Evolutionary conservation across 1,284 basidiomycete species (phyloP).

Genomic region (Wolfiporia cocos): DNA sequence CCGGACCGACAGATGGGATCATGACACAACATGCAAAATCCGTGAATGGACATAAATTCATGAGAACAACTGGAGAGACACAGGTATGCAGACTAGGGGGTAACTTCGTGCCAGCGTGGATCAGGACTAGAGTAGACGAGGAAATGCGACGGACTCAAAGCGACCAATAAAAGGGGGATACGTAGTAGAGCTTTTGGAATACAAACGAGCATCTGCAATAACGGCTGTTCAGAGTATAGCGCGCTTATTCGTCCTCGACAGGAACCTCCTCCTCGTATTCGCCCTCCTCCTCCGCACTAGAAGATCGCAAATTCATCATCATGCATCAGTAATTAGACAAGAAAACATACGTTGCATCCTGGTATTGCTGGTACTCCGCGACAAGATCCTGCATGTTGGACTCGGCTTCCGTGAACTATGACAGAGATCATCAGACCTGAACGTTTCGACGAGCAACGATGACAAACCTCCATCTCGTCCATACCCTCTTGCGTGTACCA

Average conservation of each 20-base stretch:
- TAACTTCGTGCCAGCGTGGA: constrained; percentile 27
- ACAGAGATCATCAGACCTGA: constrained; percentile 8
- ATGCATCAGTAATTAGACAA: background rate
- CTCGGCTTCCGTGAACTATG: constrained; percentile 88
- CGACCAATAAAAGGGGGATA: constrained; percentile 31
- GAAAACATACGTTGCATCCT: constrained; percentile 79
- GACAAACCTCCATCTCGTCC: constrained; percentile 91
- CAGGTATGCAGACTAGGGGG: constrained; percentile 28
- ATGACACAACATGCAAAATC: constrained; percentile 13
- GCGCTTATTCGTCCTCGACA: constrained; percentile 47
- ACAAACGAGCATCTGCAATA: constrained; percentile 14
- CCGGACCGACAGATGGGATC: too few species aligned
- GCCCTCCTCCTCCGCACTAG: constrained; percentile 72
- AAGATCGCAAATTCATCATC: too few species aligned
- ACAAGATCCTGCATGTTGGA: constrained; percentile 96
- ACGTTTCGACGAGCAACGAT: background rate
- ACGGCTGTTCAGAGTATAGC: constrained; percentile 10
- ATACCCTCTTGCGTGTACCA: constrained; percentile 99
- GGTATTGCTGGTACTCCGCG: constrained; percentile 95
- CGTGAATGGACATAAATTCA: too few species aligned
- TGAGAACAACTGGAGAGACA: constrained; percentile 15
- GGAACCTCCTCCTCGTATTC: constrained; percentile 74
- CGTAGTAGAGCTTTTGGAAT: constrained; percentile 24
- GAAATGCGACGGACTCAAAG: constrained; percentile 23
- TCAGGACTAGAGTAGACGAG: constrained; percentile 11